Base-by-base conservation (phyloP, 495 filamentous ascomycete species). In the Pseudevernia furfuracea region DNA sequence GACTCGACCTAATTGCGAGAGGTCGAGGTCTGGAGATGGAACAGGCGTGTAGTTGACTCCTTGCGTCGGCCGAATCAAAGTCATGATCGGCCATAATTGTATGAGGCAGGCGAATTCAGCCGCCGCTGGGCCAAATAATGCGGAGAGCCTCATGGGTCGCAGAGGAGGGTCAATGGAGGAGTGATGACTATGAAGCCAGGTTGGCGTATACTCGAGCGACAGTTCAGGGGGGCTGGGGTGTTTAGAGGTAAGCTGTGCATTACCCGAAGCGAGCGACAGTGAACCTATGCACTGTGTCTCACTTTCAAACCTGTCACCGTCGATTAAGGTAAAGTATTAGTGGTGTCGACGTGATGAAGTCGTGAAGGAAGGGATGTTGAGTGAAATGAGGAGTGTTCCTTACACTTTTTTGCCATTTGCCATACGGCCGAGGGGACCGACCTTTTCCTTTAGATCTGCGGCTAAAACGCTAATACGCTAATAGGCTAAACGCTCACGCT, bases 1-100 rank as follows among this genome's bases (percentile, higher is more conserved):
- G 60, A 97, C 86, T 66, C 87, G 85, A 61, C 95, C 94, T 58
- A 97, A 80, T 61, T 85, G 73, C n/a, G 79, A 80, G 49, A 97
- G 82, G 72, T 96, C 88, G 74, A 99, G 81, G 65, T 92, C 86
- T 58, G 92, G 85, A 46, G 87, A 76, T 3, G 91, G 85, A 43
- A 89, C 81, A 1, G 89, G 75, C 48, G 81, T 84, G 74, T 93
- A 91, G 38, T 79, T 82, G 71, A 95, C 77, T 21, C 88, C 91
- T 68, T 73, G 73, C 69, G 79, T 73, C 59, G 74, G 75, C 57
- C 74, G 68, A 64, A 77, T 75, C 61, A 80, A 72, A 43, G 77
- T 66, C 63, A 70, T 59, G 15, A 84, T 59, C 21, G 79, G 64
- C 72, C 72, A 74, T 67, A 78, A 60, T 30, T 64, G 69, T 62